Evolutionary conservation across 1,284 basidiomycete species (phyloP).

Genomic region (Heterobasidion irregulare): DNA sequence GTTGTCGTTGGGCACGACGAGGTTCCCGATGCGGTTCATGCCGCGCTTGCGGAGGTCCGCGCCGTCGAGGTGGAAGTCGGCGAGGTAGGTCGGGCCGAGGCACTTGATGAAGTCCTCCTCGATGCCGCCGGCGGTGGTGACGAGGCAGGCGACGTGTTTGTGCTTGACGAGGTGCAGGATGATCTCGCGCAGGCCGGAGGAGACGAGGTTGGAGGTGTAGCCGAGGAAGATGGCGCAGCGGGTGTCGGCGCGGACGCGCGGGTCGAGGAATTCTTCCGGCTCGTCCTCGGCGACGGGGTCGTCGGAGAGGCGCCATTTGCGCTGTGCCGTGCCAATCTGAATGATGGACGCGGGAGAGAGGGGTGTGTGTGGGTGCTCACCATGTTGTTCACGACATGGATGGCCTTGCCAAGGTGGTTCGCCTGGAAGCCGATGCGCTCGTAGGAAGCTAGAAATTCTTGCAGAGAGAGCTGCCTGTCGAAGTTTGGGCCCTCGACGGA

Average conservation of each 20-base stretch:
- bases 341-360: conserved; percentile 3
- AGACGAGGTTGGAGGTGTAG: conserved; percentile 98
- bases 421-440: conserved; percentile 95
- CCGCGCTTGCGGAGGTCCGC: conserved; percentile 82
- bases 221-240: conserved; percentile 91
- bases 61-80: conserved; percentile 90
- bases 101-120: conserved; percentile 99
- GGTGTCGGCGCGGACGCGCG: conserved; percentile 55
- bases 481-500: conserved; percentile 88
- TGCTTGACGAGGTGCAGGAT: conserved; percentile 93
- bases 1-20: conserved; percentile 97
- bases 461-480: conserved; percentile 60
- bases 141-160: conserved; percentile 83
- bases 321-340: conserved; percentile 30
- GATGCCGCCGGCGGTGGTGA: conserved; percentile 97
- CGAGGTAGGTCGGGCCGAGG: conserved; percentile 91
- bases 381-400: conserved; percentile 88
- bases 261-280: conserved; percentile 51
- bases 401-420: conserved; percentile 81
- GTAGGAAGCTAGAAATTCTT: conserved; percentile 73
- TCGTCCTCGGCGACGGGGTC: conserved; percentile 67
- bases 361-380: conserved; percentile 31
- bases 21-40: conserved; percentile 97
- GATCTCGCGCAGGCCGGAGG: conserved; percentile 92
- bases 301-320: conserved; percentile 78